Base-by-base conservation (phyloP, 2,329 filamentous ascomycete species). In the Ophiosphaerella herpotricha region DNA sequence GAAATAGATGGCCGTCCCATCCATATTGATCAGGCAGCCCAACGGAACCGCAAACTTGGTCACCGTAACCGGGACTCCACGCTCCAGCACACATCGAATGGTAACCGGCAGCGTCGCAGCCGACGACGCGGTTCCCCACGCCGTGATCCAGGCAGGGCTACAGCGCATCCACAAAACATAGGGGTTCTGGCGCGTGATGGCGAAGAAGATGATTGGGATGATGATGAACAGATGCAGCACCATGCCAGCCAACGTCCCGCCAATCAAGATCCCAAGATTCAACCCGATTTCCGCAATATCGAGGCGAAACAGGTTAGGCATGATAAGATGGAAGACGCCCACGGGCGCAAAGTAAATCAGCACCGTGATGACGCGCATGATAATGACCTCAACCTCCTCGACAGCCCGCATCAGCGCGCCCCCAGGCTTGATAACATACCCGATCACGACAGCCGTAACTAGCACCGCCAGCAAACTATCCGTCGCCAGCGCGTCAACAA, bases 311-410 rank as follows among this genome's bases (percentile, higher is more conserved):
- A 82, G 62, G 57, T 82, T 82, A 35, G 78, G 72, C 50, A 82
- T 62, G 54, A 82, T 81, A 33, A 82, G 67, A 66, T 79, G 81
- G 66, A 82, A 82, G 45, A 82, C 78, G 57, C 80, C 80, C 26
- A 80, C 70, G 1, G 80, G 80, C 0, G 80, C 79, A 5, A 77
- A 50, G 48, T 78, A 70, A 66, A 82, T 82, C 29, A 82, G 68
- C 39, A 75, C 77, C 1, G 71, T 76, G 53, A 81, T 80, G 55
- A 80, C 64, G 29, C 67, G 70, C 47, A 74, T 75, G 50, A 81
- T 74, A 46, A 82, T 75, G 13, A 64, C 64, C 53, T 82, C 79
- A 32, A 82, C 67, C 59, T 82, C 80, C 24, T 73, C 71, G 3
- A 77, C 66, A 0, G 75, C 76, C 18, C 72, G 70, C 31, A 81